phyloP scores from a whole-genome alignment of 192 early-diverging fungal genomes.

The Funneliformis mosseae region DNA sequence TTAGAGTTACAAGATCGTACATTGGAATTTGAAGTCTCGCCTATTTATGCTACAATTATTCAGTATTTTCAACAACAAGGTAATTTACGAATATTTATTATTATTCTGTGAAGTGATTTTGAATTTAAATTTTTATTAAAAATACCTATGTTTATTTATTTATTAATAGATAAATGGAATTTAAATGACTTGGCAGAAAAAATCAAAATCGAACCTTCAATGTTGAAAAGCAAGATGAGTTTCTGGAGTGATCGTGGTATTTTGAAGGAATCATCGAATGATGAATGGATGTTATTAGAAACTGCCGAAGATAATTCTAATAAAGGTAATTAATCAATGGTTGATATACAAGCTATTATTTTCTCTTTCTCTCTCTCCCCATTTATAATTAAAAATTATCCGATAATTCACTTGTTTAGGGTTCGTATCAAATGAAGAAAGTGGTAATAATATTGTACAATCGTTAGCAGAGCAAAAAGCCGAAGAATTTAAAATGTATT shows the following conservation, averaged over 20 bases:
- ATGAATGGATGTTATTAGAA: conserved; percentile 30
- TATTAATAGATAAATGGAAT: conserved; percentile 22
- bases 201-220: conserved; percentile 17
- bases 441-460: not conserved
- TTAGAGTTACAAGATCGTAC: conserved; percentile 57
- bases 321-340: not conserved
- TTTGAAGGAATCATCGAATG: not conserved
- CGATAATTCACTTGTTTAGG: not conserved
- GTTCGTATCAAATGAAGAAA: not conserved
- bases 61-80: conserved; percentile 43
- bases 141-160: not conserved
- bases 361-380: not conserved
- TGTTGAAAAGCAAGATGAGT: not conserved
- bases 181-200: conserved; percentile 5
- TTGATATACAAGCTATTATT: not conserved
- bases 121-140: not conserved
- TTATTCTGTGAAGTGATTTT: no score
- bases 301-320: not conserved
- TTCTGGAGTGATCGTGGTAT: conserved; percentile 31
- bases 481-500: not conserved
- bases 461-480: not conserved
- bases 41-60: conserved; percentile 59
- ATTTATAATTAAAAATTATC: not conserved
- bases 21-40: conserved; percentile 50
- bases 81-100: conserved; percentile 7